Percentiles rank a stretch among this genome's conserved stretches.
Evolutionary conservation across 495 filamentous ascomycete genomes (phyloP).

Genomic region (Xylaria nigripes): DNA sequence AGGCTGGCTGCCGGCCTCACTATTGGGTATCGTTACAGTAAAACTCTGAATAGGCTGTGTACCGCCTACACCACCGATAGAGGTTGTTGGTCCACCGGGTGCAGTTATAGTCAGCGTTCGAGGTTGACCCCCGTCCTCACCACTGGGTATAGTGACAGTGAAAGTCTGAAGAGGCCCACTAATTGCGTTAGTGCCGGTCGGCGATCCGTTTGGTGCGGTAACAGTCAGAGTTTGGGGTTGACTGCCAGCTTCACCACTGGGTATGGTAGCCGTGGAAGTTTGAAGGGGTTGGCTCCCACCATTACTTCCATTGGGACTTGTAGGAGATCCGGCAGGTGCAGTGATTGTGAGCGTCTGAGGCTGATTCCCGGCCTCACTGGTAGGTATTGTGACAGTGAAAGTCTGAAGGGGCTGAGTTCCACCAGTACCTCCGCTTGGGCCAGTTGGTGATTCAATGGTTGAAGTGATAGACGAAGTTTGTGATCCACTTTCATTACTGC

Average conservation of each 20-base stretch:
- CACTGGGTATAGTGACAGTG: conserved; percentile 17
- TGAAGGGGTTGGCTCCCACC: conserved; percentile 1
- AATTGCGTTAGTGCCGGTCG: conserved; percentile 2
- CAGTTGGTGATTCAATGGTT: conserved; percentile 1
- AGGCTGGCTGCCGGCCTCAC: neutral
- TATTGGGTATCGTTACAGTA: neutral
- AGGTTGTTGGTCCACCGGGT: neutral
- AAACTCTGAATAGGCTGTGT: conserved; percentile 2
- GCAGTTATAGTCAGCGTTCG: neutral
- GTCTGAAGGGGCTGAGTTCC: conserved; percentile 2
- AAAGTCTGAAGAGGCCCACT: conserved; percentile 9
- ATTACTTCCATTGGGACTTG: conserved; percentile 2
- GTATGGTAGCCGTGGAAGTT: neutral
- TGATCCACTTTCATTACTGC: neutral
- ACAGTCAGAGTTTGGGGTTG: conserved; percentile 1
- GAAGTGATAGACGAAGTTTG: neutral
- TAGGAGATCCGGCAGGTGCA: conserved; percentile 14
- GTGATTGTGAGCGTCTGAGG: conserved; percentile 19
- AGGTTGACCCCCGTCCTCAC: conserved; percentile 1
- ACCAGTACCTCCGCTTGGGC: neutral
- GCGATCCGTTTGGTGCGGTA: neutral
- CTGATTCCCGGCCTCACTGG: conserved; percentile 2
- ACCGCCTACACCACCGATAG: conserved; percentile 2
- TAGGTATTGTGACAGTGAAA: neutral
- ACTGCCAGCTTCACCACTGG: neutral